Evolutionary conservation across 805 yeast species (phyloP).

Genomic region (Cyberlindnera galapagoensis): DNA sequence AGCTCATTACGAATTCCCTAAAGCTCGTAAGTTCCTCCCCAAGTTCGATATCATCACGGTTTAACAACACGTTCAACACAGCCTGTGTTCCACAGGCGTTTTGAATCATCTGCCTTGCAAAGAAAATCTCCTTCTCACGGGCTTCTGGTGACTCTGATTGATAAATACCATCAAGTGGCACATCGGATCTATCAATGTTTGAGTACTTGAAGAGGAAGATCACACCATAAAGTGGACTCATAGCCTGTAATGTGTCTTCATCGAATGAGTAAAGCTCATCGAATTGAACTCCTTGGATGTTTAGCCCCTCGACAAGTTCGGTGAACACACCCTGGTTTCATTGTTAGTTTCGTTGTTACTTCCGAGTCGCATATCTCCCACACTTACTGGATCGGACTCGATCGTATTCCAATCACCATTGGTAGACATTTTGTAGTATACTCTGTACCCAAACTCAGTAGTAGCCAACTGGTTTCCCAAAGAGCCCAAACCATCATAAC

Average conservation of each 20-base stretch:
- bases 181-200: conserved; percentile 27
- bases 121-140: conserved; percentile 33
- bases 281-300: conserved; percentile 46
- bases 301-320: conserved; percentile 50
- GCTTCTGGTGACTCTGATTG: conserved; percentile 23
- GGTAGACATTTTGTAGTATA: too few species aligned
- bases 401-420: conserved; percentile 52
- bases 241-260: conserved; percentile 28
- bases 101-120: conserved; percentile 57
- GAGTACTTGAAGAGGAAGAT: conserved; percentile 59
- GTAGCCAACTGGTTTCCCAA: too few species aligned
- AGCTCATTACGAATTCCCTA: conserved; percentile 41
- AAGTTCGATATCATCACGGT: conserved; percentile 33
- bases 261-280: conserved; percentile 54
- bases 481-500: too few species aligned
- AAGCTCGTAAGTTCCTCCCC: conserved; percentile 45
- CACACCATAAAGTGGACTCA: conserved; percentile 48
- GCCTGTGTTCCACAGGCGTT: conserved; percentile 77
- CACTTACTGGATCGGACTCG: conserved; percentile 50
- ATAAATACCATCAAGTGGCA: conserved; percentile 40
- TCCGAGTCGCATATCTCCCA: conserved; percentile 9
- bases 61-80: conserved; percentile 49
- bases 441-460: too few species aligned
- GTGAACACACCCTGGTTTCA: conserved; percentile 48
- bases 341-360: background rate